Percentiles rank a stretch among this genome's conserved stretches.
Evolutionary conservation across 163 green algal genomes (phyloP).

Genomic region (Smithsoniella earleae): DNA sequence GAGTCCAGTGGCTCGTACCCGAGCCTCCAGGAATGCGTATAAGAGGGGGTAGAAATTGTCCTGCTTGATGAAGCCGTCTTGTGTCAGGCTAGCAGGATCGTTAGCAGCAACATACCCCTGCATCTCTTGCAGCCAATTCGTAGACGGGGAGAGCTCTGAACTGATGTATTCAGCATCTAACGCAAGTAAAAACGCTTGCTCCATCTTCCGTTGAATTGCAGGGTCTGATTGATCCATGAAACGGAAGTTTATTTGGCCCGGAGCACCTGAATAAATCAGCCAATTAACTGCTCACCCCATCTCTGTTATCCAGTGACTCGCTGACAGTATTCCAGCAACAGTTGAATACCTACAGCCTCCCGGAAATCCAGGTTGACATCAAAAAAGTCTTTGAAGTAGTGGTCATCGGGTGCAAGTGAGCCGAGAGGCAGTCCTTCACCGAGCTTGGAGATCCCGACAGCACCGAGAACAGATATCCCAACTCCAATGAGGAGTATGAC

Average conservation of each 20-base stretch:
- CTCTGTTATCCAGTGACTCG: too few species aligned
- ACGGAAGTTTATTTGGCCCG: conserved; percentile 36
- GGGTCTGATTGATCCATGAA: conserved; percentile 35
- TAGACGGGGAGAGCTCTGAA: background rate
- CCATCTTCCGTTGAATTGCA: conserved; percentile 36
- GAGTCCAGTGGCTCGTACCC: background rate
- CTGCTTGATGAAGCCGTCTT: background rate
- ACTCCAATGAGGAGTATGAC: background rate
- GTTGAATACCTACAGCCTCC: background rate
- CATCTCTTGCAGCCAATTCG: background rate
- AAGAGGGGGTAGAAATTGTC: conserved; percentile 2
- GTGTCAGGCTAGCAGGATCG: background rate
- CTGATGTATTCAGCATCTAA: conserved; percentile 36
- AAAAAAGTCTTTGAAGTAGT: conserved; percentile 13
- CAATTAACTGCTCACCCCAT: too few species aligned
- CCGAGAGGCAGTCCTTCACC: conserved; percentile 7
- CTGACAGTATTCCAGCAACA: too few species aligned
- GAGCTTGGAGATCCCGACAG: conserved; percentile 40
- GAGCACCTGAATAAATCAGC: conserved; percentile 33
- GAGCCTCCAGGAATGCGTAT: background rate
- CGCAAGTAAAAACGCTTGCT: conserved; percentile 7
- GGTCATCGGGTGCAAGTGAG: conserved; percentile 4
- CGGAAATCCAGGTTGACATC: too few species aligned
- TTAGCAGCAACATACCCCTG: background rate
- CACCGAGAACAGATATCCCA: background rate